Conservation (phyloP, 495 filamentous ascomycete genomes). For the Delitschia confertaspora region DNA sequence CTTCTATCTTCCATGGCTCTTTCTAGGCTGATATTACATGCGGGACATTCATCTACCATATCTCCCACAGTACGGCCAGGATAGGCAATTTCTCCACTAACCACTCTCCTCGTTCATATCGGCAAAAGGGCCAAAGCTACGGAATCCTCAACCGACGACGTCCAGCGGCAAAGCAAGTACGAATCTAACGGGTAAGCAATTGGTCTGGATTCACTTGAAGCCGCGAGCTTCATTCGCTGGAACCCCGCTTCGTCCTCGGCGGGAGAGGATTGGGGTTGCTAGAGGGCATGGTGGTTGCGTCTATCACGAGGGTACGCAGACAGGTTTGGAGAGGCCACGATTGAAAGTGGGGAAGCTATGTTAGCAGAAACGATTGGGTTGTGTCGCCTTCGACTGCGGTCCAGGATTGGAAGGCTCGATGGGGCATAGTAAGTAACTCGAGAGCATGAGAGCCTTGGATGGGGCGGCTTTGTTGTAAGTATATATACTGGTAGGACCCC, state of each 20-base stretch:
- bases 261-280: constrained; percentile 7
- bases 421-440: neutral
- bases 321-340: neutral
- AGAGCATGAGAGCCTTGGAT: neutral
- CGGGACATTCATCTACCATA: too few species aligned
- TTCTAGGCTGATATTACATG: too few species aligned
- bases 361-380: too few species aligned
- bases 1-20: too few species aligned
- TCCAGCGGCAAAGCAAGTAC: neutral
- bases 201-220: neutral
- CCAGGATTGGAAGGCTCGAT: constrained; percentile 9
- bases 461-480: neutral
- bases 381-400: constrained; percentile 18
- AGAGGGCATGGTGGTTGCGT: constrained; percentile 10
- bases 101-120: too few species aligned
- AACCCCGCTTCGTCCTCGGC: constrained; percentile 19
- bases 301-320: constrained; percentile 4
- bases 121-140: too few species aligned
- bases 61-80: too few species aligned
- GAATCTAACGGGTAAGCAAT: constrained; percentile 15
- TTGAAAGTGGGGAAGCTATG: constrained; percentile 25
- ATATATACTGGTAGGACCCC: constrained; percentile 12
- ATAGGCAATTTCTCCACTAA: too few species aligned
- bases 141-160: too few species aligned
- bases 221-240: constrained; percentile 15